These are phyloP conservation scores for Pseudomassariella vexata DNA, from an alignment of 2,329 filamentous ascomycete genomes.

Conservation along the genomic window DNA sequence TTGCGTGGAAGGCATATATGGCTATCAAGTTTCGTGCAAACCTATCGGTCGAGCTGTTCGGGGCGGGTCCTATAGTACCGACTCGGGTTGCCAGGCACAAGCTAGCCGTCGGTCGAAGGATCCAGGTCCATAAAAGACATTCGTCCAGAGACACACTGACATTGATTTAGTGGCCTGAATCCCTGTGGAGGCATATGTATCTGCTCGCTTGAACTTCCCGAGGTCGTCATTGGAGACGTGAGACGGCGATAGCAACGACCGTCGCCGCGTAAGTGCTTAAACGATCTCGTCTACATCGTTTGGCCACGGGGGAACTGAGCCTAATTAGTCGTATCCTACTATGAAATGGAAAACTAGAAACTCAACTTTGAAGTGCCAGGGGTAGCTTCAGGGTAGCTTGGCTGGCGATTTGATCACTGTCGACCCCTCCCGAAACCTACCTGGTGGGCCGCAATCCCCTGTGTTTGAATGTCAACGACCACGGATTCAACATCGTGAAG, in stretches of 20 bases:
- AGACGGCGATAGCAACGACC: conserved; percentile 2
- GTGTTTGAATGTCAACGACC: too few relatives aligned
- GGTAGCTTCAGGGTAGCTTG: too few relatives aligned
- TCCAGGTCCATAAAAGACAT: conserved; percentile 3
- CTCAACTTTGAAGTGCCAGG: too few relatives aligned
- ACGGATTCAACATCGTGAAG: too few relatives aligned
- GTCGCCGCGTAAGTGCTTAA: background rate
- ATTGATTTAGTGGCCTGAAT: background rate
- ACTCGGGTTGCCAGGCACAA: conserved; percentile 20
- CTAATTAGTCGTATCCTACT: background rate
- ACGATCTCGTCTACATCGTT: conserved; percentile 2
- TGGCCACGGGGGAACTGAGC: background rate
- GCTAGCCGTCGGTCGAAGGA: conserved; percentile 1
- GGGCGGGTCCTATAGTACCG: conserved; percentile 22
- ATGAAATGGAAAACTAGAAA: too few relatives aligned
- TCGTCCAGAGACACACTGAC: conserved; percentile 1
- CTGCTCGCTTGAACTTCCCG: conserved; percentile 1
- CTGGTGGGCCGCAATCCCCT: too few relatives aligned
- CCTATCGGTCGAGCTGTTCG: conserved; percentile 19
- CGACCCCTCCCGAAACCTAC: too few relatives aligned
- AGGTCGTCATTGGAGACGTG: conserved; percentile 4
- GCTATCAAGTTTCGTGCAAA: conserved; percentile 17
- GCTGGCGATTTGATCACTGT: too few relatives aligned
- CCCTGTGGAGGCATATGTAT: background rate
- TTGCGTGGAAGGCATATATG: conserved; percentile 23